Conservation (phyloP, 2,329 filamentous ascomycete species). For the Verticillium tricorpus region DNA sequence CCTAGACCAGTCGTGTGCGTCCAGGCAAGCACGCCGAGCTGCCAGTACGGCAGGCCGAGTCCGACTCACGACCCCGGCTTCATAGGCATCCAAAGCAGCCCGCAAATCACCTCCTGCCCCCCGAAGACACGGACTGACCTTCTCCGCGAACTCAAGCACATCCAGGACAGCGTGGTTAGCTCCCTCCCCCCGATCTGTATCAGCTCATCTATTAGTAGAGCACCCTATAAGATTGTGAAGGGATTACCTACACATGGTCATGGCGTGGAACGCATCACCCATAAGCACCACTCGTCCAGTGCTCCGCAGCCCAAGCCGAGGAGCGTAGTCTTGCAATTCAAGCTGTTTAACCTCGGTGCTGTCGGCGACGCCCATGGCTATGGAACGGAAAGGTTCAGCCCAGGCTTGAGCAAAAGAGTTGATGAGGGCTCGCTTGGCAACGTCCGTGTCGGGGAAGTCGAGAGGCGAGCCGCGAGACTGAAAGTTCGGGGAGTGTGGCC, state of each 20-base stretch:
- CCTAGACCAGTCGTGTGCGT: slow-evolving; percentile 45
- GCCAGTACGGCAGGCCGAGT: slow-evolving; percentile 41
- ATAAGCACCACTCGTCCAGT: slow-evolving; percentile 39
- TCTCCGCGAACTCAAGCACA: slow-evolving; percentile 37
- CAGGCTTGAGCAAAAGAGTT: slow-evolving; percentile 38
- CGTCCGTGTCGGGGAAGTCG: slow-evolving; percentile 33
- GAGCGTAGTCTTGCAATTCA: slow-evolving; percentile 43
- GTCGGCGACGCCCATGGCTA: slow-evolving; percentile 31
- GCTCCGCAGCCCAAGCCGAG: slow-evolving; percentile 27
- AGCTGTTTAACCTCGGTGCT: slow-evolving; percentile 35
- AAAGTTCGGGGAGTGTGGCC: slow-evolving; percentile 36
- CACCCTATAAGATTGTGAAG: not conserved
- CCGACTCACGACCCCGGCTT: slow-evolving; percentile 37
- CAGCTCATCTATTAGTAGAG: not conserved
- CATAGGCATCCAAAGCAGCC: slow-evolving; percentile 32
- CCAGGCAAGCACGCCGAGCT: slow-evolving; percentile 47
- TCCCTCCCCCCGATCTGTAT: slow-evolving; percentile 50
- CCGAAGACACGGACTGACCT: slow-evolving; percentile 18
- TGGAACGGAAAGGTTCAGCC: slow-evolving; percentile 42
- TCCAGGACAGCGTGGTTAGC: slow-evolving; percentile 54
- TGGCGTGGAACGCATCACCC: slow-evolving; percentile 53
- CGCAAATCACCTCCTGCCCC: slow-evolving; percentile 14
- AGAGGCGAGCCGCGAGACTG: slow-evolving; percentile 21
- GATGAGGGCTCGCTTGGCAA: slow-evolving; percentile 36
- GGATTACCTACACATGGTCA: slow-evolving; percentile 52